phyloP scores from a whole-genome alignment of 192 early-diverging fungal species.

The Entomortierella chlamydospora region DNA sequence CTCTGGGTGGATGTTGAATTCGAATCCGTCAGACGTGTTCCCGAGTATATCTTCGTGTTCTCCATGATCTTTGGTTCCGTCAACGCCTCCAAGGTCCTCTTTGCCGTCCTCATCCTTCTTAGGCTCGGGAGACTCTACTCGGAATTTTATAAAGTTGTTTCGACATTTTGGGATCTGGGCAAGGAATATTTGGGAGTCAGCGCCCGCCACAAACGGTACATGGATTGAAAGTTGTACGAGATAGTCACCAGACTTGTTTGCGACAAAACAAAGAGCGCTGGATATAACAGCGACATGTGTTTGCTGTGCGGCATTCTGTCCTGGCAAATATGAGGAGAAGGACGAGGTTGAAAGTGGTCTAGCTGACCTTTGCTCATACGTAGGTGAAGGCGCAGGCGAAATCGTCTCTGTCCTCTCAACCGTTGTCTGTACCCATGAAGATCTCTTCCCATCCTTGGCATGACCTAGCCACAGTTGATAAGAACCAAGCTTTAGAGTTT shows the following conservation, averaged over 20 bases:
- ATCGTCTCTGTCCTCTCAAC: slow-evolving; percentile 26
- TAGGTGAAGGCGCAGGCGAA: slow-evolving; percentile 37
- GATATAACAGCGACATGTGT: slow-evolving; percentile 43
- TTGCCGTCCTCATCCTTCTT: neutral
- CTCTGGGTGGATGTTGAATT: slow-evolving; percentile 36
- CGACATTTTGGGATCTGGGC: slow-evolving; percentile 37
- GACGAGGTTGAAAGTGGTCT: slow-evolving; percentile 31
- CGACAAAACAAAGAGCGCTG: slow-evolving; percentile 45
- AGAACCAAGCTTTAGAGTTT: neutral
- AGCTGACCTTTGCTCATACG: slow-evolving; percentile 6
- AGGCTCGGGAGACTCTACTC: neutral
- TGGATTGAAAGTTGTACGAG: slow-evolving; percentile 36
- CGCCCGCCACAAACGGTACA: slow-evolving; percentile 10
- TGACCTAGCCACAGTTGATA: neutral
- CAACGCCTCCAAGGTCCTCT: neutral
- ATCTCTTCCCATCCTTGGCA: slow-evolving; percentile 21
- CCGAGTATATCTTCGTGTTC: neutral
- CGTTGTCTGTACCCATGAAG: slow-evolving; percentile 29
- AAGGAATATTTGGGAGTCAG: slow-evolving; percentile 14
- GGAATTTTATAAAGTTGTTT: slow-evolving; percentile 44
- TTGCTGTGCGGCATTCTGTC: neutral
- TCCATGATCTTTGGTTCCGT: neutral
- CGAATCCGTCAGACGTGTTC: neutral
- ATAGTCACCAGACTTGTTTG: slow-evolving; percentile 46
- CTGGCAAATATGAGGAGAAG: slow-evolving; percentile 7